A percentile compares a stretch with the other conserved stretches of the same genome.
phyloP scores from a whole-genome alignment of 352 stramenopile species.

The Globisporangium radiosum region DNA sequence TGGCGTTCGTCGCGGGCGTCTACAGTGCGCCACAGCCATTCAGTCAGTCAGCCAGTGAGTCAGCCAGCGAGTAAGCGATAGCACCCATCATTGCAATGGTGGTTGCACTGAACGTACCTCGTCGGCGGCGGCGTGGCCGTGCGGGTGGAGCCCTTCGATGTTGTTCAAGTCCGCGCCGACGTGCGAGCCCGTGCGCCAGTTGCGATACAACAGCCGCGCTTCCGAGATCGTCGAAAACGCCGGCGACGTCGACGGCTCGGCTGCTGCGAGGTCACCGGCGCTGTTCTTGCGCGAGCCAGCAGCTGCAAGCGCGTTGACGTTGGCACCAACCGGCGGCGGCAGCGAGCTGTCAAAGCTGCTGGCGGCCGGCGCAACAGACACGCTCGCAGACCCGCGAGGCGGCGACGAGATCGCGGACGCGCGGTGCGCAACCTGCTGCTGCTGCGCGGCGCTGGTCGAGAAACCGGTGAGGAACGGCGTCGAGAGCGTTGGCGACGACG shows the following conservation, averaged over 20 bases:
- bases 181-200: slow-evolving; percentile 68
- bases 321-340: neutral
- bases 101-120: neutral
- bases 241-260: slow-evolving; percentile 29
- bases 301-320: neutral
- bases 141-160: slow-evolving; percentile 2
- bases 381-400: neutral
- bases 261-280: slow-evolving; percentile 53
- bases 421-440: slow-evolving; percentile 9
- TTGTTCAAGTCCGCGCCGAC: slow-evolving; percentile 25
- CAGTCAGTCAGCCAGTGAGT: neutral
- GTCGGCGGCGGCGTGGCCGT: neutral
- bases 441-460: slow-evolving; percentile 8
- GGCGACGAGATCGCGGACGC: slow-evolving; percentile 28
- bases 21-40: neutral
- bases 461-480: slow-evolving; percentile 16
- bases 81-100: neutral
- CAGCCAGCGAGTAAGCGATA: neutral
- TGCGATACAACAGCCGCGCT: slow-evolving; percentile 65
- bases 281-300: slow-evolving; percentile 41
- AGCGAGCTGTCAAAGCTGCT: slow-evolving; percentile 4
- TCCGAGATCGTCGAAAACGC: slow-evolving; percentile 38
- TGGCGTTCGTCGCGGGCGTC: slow-evolving; percentile 11
- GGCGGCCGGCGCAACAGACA: slow-evolving; percentile 2
- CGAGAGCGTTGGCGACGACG: slow-evolving; percentile 17